Evolutionary conservation across 768 basidiomycete genomes (phyloP).

Genomic region (Lactarius deliciosus): DNA sequence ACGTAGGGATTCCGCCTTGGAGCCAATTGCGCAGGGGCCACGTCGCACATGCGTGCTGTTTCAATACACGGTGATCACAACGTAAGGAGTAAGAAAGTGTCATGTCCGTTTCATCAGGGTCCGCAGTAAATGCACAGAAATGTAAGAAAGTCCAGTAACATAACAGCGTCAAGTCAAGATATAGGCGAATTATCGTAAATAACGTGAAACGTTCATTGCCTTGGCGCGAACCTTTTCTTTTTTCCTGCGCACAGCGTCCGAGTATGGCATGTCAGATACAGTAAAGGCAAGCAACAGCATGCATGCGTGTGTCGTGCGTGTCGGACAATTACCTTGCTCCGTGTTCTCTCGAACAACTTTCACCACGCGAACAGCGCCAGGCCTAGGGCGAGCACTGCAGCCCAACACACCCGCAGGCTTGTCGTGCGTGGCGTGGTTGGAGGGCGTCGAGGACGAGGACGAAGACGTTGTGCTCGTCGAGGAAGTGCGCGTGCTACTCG

Average conservation of each 20-base stretch:
- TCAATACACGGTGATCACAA: neutral
- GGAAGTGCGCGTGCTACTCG: neutral
- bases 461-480: neutral
- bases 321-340: neutral
- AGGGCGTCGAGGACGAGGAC: neutral
- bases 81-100: neutral
- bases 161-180: neutral
- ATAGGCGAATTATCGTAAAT: neutral
- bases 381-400: neutral
- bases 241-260: neutral
- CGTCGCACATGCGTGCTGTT: neutral
- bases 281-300: neutral
- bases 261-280: neutral
- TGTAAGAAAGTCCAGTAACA: neutral
- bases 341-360: neutral
- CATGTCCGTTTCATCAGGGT: neutral
- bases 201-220: neutral
- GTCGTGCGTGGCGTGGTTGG: neutral
- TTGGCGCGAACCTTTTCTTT: neutral
- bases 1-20: neutral
- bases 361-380: neutral
- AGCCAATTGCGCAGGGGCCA: neutral
- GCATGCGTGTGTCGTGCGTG: neutral
- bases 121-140: neutral
- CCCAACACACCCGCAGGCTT: neutral